phyloP scores from a whole-genome alignment of 352 stramenopile genomes.

The Globisporangium carolinianum region DNA sequence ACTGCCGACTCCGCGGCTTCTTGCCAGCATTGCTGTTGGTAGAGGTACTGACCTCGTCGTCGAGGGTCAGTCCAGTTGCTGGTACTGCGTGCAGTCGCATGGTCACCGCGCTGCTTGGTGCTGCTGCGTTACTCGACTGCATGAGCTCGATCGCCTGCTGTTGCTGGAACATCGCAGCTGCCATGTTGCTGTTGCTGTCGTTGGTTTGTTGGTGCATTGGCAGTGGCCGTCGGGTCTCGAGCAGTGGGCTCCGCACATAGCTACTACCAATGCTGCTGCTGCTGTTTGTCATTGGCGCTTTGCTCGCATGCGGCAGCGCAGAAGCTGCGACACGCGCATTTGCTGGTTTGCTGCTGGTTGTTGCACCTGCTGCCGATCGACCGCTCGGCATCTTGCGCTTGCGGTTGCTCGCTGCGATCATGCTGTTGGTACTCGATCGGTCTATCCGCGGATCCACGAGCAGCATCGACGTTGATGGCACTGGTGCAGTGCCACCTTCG shows the following conservation, averaged over 20 bases:
- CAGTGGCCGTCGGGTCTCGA: not conserved
- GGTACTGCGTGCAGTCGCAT: not conserved
- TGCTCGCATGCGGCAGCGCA: no score
- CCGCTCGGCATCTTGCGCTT: constrained; percentile 29
- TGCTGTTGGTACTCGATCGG: constrained; percentile 13
- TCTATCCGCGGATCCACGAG: constrained; percentile 34
- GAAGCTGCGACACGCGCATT: not conserved
- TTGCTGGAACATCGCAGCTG: not conserved
- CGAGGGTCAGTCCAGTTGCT: not conserved
- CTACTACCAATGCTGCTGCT: not conserved
- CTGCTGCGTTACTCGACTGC: not conserved
- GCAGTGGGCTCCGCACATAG: not conserved
- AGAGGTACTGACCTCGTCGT: not conserved
- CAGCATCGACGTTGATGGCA: constrained; percentile 4
- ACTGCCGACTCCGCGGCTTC: constrained; percentile 47
- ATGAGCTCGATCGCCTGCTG: not conserved
- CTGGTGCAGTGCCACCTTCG: constrained; percentile 1
- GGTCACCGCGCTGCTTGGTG: not conserved
- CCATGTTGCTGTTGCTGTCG: not conserved
- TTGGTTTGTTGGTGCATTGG: not conserved
- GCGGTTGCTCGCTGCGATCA: constrained; percentile 14
- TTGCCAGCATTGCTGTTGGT: constrained; percentile 16
- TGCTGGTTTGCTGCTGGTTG: constrained; percentile 3
- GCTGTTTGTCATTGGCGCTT: not conserved
- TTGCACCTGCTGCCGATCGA: not conserved